Base-by-base conservation (phyloP, 345 rosid genomes). In the Syzygium grande region DNA sequence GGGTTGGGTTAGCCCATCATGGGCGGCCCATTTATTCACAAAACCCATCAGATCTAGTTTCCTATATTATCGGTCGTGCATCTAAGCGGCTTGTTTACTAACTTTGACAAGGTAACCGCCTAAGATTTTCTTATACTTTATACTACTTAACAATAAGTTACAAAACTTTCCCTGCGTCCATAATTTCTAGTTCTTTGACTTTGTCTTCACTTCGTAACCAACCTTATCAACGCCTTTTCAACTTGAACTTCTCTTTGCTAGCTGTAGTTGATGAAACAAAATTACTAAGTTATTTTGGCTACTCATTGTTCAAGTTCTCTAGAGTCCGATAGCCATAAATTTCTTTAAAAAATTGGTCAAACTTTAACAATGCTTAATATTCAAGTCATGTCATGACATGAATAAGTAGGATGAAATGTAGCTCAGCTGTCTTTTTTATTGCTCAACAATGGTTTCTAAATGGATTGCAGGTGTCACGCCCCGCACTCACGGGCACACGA, bases 391-490 rank as follows among this genome's bases (percentile, higher is more conserved):
- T 53, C 59, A 7, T 73, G 29, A 86, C n/a, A 19, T 46, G 8
- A 27, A 59, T 68, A 17, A 34, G 56, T 29, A 52, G 51, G 52
- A 38, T 79, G 85, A 43, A 52, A 6, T 54, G 30, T 53, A 51
- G 51, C 22, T 30, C 17, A 46, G 84, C 46, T 46, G 21, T 30
- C 21, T 17, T 34, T 9, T 77, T 80, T 43, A 55, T 58, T 23
- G 52, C 30, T 41, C 21, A 29, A 85, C 43, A 14, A 51, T 15
- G 84, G 19, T 43, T 51, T 86, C 22, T 84, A 52, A 52, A 52
- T 51, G 27, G 23, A 41, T 84, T 86, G 52, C 91, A 95, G 98
- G 46, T 43, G 46, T 43, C 46, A 43, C 46, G 7, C 7, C 46
- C 46, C 7, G 46, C 7, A 43, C 46, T 43, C 46, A 43, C 6